Evolutionary conservation across 495 filamentous ascomycete genomes (phyloP).

Genomic region (Bacidia gigantensis): DNA sequence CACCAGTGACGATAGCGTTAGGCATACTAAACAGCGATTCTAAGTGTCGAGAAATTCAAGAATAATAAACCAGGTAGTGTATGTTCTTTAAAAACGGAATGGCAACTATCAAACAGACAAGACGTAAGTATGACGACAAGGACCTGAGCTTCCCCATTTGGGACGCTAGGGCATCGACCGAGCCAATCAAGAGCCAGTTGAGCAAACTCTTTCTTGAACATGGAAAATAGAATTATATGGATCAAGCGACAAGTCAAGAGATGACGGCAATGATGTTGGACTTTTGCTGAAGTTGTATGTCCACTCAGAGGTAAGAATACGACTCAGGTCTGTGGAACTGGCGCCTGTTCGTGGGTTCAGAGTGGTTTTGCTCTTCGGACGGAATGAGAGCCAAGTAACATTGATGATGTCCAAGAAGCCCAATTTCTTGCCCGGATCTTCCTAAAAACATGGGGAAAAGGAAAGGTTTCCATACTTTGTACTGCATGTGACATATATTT

Average conservation of each 20-base stretch:
- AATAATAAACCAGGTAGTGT: no score
- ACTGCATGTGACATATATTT: no score
- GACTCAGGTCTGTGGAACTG: conserved; percentile 10
- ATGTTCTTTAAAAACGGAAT: not conserved
- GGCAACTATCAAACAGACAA: not conserved
- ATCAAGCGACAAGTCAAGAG: not conserved
- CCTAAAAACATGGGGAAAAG: not conserved
- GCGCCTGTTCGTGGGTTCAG: conserved; percentile 22
- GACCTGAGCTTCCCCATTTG: not conserved
- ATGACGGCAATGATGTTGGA: not conserved
- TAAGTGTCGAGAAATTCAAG: no score
- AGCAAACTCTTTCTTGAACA: no score
- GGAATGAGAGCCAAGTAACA: conserved; percentile 39
- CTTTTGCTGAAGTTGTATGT: conserved; percentile 10
- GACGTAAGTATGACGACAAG: not conserved
- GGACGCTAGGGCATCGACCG: not conserved
- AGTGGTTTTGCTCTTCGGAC: conserved; percentile 31
- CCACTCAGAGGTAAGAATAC: conserved; percentile 23
- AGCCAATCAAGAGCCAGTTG: not conserved
- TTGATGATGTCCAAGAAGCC: conserved; percentile 30
- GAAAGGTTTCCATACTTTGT: no score
- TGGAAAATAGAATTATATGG: no score
- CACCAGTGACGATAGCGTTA: conserved; percentile 29
- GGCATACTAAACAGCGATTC: no score
- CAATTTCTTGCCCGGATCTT: conserved; percentile 33